Base-by-base conservation (phyloP, 768 basidiomycete genomes). In the Leccinum boreale region DNA sequence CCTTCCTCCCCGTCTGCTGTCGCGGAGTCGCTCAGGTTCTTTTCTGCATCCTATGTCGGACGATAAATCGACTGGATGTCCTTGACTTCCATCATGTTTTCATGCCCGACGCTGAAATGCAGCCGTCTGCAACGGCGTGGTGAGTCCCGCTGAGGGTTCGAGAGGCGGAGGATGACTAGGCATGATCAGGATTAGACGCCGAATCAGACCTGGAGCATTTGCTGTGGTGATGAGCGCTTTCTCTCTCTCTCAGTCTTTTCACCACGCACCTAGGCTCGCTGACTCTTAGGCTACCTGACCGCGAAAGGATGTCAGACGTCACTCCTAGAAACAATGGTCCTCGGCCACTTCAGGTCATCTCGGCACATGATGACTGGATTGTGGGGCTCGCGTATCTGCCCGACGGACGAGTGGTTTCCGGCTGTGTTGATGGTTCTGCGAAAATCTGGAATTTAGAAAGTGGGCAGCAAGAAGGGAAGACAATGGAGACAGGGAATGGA, bases 351-450 rank as follows among this genome's bases (percentile, higher is more conserved):
- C 21, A 39, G 6, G 36, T 31, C 3, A 53, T 56, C 15, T 33
- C 4, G 2, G 47, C 26, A 9, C 50, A 48, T 24, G 29, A 57
- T 24, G 12, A 24, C 14, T 5, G 0, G n/a, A 39, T 56, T 19
- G 0, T 5, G 39, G 28, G 3, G 5, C 14, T 63, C 6, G 31
- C 23, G n/a, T 63, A 17, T 26, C 46, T 63, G 29, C 62, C 26
- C 9, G 62, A 52, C 4, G 58, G 61, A 29, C 61, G 44, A 2
- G 44, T 63, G n/a, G 57, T 54, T 11, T 23, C 23, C 23, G 21
- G 52, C 19, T 61, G 14, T 4, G 0, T 24, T 23, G 33, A 54
- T 4, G 28, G 47, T 10, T 19, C 5, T 12, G 10, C 50, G 1
- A 39, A 12, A 8, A 4, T 58, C 14, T 64, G 56, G 59, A 28